Conservation (phyloP, 73 alveolate species). For the Stentor roeselii region DNA sequence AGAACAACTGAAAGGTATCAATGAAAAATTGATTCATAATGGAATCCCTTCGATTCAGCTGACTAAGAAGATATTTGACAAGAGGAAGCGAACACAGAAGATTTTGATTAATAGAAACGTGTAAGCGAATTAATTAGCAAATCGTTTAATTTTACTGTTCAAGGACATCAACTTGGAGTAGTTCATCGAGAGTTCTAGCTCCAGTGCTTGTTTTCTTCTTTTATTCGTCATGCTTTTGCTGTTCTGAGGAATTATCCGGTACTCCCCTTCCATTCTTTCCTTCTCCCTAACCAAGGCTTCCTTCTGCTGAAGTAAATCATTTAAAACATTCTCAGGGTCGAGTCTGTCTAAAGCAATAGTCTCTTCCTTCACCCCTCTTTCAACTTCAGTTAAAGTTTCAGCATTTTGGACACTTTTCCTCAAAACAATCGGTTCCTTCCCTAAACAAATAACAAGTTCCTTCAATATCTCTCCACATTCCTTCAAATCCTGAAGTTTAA, state of each 20-base stretch:
- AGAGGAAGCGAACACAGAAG: too few species aligned
- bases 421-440: neutral
- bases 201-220: constrained; percentile 11
- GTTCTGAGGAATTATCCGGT: neutral
- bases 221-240: constrained; percentile 2
- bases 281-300: neutral
- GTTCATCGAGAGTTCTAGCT: neutral
- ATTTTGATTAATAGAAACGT: too few species aligned
- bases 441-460: neutral
- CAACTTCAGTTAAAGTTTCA: neutral
- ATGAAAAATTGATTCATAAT: too few species aligned
- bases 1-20: too few species aligned
- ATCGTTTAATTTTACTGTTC: neutral
- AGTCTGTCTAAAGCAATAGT: neutral
- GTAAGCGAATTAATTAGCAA: neutral
- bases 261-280: neutral
- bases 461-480: constrained; percentile 2
- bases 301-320: neutral
- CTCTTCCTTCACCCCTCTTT: neutral
- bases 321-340: neutral
- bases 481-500: neutral
- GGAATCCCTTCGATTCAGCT: too few species aligned
- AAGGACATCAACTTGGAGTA: neutral
- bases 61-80: too few species aligned
- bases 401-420: neutral